phyloP scores from a whole-genome alignment of 2,329 filamentous ascomycete species.

The Penicillium sp. region DNA sequence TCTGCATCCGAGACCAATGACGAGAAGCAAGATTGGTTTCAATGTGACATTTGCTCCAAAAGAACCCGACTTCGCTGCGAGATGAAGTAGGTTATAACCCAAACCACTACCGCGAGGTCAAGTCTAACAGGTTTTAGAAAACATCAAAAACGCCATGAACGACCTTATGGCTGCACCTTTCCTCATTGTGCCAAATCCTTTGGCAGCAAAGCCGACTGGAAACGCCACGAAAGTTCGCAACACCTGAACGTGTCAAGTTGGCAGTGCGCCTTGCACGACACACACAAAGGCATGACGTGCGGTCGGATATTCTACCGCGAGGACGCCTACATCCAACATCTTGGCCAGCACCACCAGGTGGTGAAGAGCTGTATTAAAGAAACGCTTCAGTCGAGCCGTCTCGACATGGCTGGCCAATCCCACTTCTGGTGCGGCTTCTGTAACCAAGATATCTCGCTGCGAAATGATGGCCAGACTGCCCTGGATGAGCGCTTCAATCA shows the following conservation, averaged over 20 bases:
- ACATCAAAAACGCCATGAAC: slow-evolving; percentile 72
- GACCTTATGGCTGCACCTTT: slow-evolving; percentile 77
- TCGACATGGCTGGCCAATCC: slow-evolving; percentile 59
- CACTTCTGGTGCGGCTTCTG: slow-evolving; percentile 91
- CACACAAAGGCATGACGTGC: slow-evolving; percentile 42
- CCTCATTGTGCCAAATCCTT: slow-evolving; percentile 64
- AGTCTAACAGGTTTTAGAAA: slow-evolving; percentile 53
- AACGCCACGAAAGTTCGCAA: slow-evolving; percentile 77
- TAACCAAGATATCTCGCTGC: slow-evolving; percentile 49
- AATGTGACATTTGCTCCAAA: slow-evolving; percentile 31
- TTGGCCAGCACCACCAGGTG: slow-evolving; percentile 46
- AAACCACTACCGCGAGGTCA: background rate
- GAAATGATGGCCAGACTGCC: slow-evolving; percentile 48
- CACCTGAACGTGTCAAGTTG: slow-evolving; percentile 68
- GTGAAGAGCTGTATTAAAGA: slow-evolving; percentile 1
- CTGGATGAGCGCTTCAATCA: slow-evolving; percentile 63
- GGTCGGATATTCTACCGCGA: slow-evolving; percentile 54
- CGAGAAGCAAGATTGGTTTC: slow-evolving; percentile 25
- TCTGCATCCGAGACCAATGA: slow-evolving; percentile 3
- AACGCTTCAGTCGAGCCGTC: slow-evolving; percentile 43
- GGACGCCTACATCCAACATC: slow-evolving; percentile 57
- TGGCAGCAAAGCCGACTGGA: slow-evolving; percentile 94
- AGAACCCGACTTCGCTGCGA: slow-evolving; percentile 32
- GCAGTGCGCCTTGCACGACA: slow-evolving; percentile 55
- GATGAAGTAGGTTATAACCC: slow-evolving; percentile 30